Conservation (phyloP, 768 basidiomycete genomes). For the Mycena maculata region DNA sequence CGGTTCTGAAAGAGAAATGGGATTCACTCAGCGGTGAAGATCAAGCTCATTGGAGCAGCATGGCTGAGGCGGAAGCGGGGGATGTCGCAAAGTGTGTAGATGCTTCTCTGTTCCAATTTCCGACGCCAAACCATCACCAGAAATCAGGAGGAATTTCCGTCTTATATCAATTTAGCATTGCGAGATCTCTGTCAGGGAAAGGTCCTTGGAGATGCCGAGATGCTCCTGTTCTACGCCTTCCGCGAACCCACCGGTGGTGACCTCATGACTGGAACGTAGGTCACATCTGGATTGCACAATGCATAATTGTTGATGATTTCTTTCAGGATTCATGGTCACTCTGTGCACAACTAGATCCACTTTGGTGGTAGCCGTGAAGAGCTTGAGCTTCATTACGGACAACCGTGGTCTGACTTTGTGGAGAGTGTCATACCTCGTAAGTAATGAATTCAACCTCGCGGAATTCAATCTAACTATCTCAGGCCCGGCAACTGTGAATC, state of each 20-base stretch:
- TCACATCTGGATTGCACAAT: background rate
- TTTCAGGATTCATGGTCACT: conserved; percentile 7
- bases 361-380: conserved; percentile 15
- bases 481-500: background rate
- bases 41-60: background rate
- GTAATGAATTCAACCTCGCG: background rate
- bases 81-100: conserved; percentile 2
- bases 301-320: background rate
- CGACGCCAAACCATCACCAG: background rate
- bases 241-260: conserved; percentile 10
- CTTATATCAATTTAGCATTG: background rate
- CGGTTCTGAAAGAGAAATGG: conserved; percentile 16
- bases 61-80: background rate
- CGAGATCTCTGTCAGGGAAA: conserved; percentile 10
- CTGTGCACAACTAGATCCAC: background rate
- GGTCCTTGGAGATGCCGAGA: conserved; percentile 14
- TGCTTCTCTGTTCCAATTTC: too few relatives aligned
- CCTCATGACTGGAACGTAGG: conserved; percentile 10
- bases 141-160: conserved; percentile 5
- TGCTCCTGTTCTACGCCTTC: conserved; percentile 22
- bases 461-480: background rate
- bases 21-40: background rate
- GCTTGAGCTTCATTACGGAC: conserved; percentile 1
- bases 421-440: conserved; percentile 10
- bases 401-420: conserved; percentile 4